Percentiles rank a stretch among this genome's conserved stretches.
phyloP scores from a whole-genome alignment of 768 basidiomycete genomes.

The Lanmaoa rubissima region DNA sequence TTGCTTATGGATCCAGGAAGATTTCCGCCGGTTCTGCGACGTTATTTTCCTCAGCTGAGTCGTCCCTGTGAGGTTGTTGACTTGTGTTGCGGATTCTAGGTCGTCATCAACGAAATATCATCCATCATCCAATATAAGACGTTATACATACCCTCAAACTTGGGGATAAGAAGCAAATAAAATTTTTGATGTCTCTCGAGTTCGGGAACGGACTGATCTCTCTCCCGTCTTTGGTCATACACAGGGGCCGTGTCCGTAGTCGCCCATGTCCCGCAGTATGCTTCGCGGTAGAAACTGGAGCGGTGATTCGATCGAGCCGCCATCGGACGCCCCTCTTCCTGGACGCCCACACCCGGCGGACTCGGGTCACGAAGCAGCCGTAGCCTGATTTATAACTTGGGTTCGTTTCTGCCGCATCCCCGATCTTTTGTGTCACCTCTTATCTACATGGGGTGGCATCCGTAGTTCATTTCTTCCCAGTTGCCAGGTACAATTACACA shows the following conservation, averaged over 20 bases:
- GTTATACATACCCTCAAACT: neutral
- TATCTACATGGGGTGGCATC: neutral
- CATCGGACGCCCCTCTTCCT: neutral
- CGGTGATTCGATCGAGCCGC: neutral
- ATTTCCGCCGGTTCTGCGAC: constrained; percentile 1
- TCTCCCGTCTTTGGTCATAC: neutral
- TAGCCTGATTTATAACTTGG: neutral
- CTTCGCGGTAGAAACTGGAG: constrained; percentile 22
- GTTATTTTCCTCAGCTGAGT: neutral
- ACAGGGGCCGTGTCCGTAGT: neutral
- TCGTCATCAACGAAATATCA: neutral
- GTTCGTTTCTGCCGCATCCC: neutral
- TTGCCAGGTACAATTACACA: constrained; percentile 17
- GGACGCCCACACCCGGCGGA: constrained; percentile 3
- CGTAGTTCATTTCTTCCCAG: neutral
- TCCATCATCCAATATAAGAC: neutral
- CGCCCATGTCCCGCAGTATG: constrained; percentile 13
- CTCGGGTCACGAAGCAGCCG: neutral
- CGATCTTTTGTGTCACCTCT: neutral
- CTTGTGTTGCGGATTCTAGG: neutral
- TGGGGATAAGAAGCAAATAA: neutral
- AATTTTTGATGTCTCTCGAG: neutral
- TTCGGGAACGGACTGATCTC: constrained; percentile 3
- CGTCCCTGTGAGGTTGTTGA: constrained; percentile 9
- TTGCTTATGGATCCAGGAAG: neutral